phyloP scores from a whole-genome alignment of 2,329 filamentous ascomycete species.

The Ceratocystis alfenasii region DNA sequence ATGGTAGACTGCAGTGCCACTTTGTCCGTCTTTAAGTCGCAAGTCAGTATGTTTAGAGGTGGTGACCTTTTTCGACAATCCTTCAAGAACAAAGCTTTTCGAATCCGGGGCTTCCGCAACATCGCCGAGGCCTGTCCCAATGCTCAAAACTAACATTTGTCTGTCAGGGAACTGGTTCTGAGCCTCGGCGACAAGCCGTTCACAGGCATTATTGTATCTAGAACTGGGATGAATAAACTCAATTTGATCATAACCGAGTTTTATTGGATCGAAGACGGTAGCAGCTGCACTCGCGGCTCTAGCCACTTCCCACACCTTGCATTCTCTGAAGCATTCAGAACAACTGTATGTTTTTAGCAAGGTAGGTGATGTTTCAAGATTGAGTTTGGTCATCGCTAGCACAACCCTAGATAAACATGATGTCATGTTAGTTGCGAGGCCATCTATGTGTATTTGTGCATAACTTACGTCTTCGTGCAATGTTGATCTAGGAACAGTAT shows the following conservation, averaged over 20 bases:
- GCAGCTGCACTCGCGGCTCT: conserved; percentile 27
- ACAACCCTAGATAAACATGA: neutral
- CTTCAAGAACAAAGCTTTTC: neutral
- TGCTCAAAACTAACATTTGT: conserved; percentile 24
- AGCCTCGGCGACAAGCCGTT: conserved; percentile 28
- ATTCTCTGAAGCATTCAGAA: conserved; percentile 24
- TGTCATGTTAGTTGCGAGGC: neutral
- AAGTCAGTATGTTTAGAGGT: neutral
- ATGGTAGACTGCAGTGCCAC: no score
- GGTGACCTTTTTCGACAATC: neutral
- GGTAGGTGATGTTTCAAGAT: conserved; percentile 22
- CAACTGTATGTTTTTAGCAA: conserved; percentile 28
- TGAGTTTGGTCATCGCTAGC: neutral
- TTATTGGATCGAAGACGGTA: conserved; percentile 28
- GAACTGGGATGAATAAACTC: conserved; percentile 28
- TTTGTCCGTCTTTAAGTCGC: no score
- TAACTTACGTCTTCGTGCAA: neutral
- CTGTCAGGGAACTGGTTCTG: conserved; percentile 24
- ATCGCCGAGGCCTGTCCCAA: conserved; percentile 26
- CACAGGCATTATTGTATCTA: conserved; percentile 29
- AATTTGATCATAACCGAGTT: conserved; percentile 25
- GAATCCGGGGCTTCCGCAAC: conserved; percentile 23
- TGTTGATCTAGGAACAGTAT: neutral
- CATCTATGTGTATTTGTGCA: neutral
- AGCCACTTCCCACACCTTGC: conserved; percentile 28